phyloP scores from a whole-genome alignment of 192 early-diverging fungal genomes.

The Umbelopsis ramanniana region DNA sequence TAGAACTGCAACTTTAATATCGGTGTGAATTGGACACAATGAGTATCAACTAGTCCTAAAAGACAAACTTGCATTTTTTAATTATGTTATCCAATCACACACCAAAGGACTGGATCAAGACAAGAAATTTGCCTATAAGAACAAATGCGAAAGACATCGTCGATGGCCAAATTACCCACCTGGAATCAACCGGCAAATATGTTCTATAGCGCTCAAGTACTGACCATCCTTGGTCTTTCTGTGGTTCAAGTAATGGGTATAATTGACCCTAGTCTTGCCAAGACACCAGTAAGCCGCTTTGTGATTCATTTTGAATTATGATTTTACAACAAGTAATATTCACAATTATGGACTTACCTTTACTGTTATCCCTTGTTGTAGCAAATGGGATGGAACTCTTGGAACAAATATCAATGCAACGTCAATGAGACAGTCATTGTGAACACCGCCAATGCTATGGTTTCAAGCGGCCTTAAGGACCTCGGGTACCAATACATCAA shows the following conservation, averaged over 20 bases:
- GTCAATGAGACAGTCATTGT: conserved; percentile 55
- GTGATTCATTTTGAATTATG: not conserved
- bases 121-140: too few relatives aligned
- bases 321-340: too few relatives aligned
- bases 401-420: conserved; percentile 57
- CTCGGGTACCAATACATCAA: conserved; percentile 62
- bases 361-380: not conserved
- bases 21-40: conserved; percentile 14
- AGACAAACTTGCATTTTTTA: too few relatives aligned
- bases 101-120: too few relatives aligned
- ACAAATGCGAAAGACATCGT: not conserved
- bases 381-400: conserved; percentile 55
- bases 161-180: too few relatives aligned
- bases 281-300: not conserved
- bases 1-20: not conserved
- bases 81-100: too few relatives aligned
- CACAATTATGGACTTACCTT: not conserved
- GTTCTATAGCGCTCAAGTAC: not conserved
- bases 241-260: conserved; percentile 2
- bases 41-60: too few relatives aligned
- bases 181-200: not conserved
- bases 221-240: conserved; percentile 14
- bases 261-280: conserved; percentile 15
- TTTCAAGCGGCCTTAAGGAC: conserved; percentile 40
- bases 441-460: conserved; percentile 53